These are phyloP conservation scores for Cyclotella choctawhatcheeana DNA, from an alignment of 108 stramenopile species.

Conservation along the genomic window DNA sequence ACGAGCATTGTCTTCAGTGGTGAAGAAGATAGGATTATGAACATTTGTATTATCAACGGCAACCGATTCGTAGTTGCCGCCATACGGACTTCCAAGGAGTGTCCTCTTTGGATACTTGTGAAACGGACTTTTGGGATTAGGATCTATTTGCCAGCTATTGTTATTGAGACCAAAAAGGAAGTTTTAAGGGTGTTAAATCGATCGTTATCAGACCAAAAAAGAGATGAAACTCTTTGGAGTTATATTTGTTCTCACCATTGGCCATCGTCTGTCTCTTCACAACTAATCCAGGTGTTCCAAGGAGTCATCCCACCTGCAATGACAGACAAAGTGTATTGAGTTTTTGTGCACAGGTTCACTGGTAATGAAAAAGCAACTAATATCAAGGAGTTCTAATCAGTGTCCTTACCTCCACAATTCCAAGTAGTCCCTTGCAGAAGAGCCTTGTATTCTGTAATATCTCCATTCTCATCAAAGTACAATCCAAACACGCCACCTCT, in stretches of 20 bases:
- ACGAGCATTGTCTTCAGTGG: slow-evolving; percentile 34
- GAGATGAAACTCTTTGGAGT: no score
- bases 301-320: no score
- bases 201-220: no score
- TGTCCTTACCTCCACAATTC: slow-evolving; percentile 56
- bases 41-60: slow-evolving; percentile 1
- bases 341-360: no score
- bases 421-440: slow-evolving; percentile 28
- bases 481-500: slow-evolving; percentile 48
- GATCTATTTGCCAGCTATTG: slow-evolving; percentile 66
- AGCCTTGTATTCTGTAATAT: slow-evolving; percentile 34
- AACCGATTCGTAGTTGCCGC: slow-evolving; percentile 51
- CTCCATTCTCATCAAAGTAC: slow-evolving; percentile 36
- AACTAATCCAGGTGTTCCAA: slow-evolving; percentile 67
- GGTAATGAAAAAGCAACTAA: no score
- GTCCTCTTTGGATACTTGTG: slow-evolving; percentile 30
- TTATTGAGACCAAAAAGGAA: slow-evolving; percentile 16
- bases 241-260: neutral
- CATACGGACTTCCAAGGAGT: slow-evolving; percentile 23
- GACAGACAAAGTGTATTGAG: no score
- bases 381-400: no score
- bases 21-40: slow-evolving; percentile 41
- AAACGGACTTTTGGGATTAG: slow-evolving; percentile 49
- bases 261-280: slow-evolving; percentile 52
- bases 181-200: neutral